These are phyloP conservation scores for Phytopythium kandeliae DNA, from an alignment of 352 stramenopile species.

Conservation along the genomic window DNA sequence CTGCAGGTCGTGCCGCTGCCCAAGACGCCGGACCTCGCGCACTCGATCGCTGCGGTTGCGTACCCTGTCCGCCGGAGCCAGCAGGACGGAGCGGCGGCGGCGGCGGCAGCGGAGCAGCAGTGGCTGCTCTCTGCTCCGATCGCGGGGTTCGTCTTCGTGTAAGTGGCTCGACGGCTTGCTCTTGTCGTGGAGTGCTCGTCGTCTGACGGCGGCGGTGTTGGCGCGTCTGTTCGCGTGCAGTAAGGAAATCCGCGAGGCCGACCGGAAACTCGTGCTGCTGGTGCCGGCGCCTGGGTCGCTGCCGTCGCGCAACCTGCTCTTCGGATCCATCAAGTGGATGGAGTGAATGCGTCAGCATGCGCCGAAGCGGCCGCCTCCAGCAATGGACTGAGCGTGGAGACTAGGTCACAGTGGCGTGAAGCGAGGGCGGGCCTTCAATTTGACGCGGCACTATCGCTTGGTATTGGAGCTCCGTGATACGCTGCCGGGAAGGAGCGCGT, in stretches of 20 bases:
- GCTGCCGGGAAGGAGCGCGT: background rate
- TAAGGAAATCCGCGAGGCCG: slow-evolving; percentile 69
- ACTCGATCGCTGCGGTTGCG: slow-evolving; percentile 70
- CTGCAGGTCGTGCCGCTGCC: slow-evolving; percentile 67
- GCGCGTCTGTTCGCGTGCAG: slow-evolving; percentile 15
- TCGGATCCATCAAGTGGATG: slow-evolving; percentile 86
- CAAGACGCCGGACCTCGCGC: slow-evolving; percentile 62
- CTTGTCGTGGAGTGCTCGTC: slow-evolving; percentile 1
- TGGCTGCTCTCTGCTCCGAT: slow-evolving; percentile 57
- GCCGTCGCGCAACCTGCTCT: slow-evolving; percentile 68
- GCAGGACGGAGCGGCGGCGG: slow-evolving; percentile 26
- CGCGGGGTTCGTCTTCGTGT: slow-evolving; percentile 85
- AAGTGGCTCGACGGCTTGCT: slow-evolving; percentile 12
- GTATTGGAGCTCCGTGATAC: too few species aligned
- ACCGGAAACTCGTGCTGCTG: slow-evolving; percentile 78
- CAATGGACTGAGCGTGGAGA: background rate
- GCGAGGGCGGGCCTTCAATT: background rate
- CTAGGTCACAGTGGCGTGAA: background rate
- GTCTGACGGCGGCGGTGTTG: background rate
- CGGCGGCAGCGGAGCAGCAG: slow-evolving; percentile 38
- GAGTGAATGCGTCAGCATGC: too few species aligned
- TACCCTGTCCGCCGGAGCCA: slow-evolving; percentile 29
- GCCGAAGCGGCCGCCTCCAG: background rate
- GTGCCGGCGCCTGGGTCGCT: slow-evolving; percentile 76
- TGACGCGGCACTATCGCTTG: background rate